Conservation (phyloP, 1,284 basidiomycete genomes). For the Rhodotorula sp. region DNA sequence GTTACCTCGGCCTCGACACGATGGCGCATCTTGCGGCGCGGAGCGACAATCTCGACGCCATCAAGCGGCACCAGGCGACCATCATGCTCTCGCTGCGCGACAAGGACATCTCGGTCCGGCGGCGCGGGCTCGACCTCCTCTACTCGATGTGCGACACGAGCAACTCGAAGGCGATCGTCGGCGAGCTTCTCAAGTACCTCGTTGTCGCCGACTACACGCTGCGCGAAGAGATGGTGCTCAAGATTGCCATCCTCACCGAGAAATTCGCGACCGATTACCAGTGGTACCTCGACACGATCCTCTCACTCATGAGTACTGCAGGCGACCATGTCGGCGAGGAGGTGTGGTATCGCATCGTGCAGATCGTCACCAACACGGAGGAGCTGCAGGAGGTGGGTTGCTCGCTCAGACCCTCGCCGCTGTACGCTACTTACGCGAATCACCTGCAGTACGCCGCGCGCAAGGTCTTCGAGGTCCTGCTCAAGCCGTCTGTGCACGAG, state of each 20-base stretch:
- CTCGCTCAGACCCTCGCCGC: background rate
- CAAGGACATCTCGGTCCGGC: conserved; percentile 94
- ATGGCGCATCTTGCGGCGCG: conserved; percentile 97
- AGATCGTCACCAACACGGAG: conserved; percentile 98
- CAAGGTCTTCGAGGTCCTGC: conserved; percentile 89
- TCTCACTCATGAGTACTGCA: conserved; percentile 85
- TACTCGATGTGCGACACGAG: conserved; percentile 99
- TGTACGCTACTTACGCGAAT: background rate
- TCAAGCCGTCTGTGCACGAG: conserved; percentile 80
- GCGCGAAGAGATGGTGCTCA: conserved; percentile 96
- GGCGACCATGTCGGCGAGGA: conserved; percentile 98
- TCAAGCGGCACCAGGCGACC: conserved; percentile 93
- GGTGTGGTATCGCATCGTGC: conserved; percentile 98
- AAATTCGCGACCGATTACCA: conserved; percentile 79
- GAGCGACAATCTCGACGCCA: conserved; percentile 75
- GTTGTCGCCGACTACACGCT: conserved; percentile 93
- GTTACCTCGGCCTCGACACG: conserved; percentile 95
- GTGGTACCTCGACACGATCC: conserved; percentile 89
- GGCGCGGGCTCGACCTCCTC: conserved; percentile 89
- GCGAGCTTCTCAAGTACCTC: conserved; percentile 88
- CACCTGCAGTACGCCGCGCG: conserved; percentile 77
- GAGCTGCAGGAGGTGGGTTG: conserved; percentile 61
- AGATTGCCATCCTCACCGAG: conserved; percentile 97
- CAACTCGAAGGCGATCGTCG: conserved; percentile 93
- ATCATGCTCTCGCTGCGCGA: conserved; percentile 93